phyloP scores from a whole-genome alignment of 2,329 filamentous ascomycete genomes.

The Paecilomyces variotii region DNA sequence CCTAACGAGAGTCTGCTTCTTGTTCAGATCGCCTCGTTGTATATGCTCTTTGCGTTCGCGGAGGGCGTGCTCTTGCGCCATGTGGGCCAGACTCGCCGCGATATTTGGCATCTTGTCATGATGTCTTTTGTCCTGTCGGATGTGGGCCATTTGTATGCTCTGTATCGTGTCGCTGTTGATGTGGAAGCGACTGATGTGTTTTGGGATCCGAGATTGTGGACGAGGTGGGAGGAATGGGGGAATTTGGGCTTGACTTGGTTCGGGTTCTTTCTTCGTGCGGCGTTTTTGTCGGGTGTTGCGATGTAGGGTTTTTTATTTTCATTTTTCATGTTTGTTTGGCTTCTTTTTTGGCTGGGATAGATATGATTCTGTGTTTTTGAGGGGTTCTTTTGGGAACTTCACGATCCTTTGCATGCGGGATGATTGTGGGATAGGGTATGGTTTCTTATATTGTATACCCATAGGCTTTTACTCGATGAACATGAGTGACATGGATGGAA shows the following conservation, averaged over 20 bases:
- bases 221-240: background rate
- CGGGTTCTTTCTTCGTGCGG: background rate
- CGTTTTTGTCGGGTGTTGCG: background rate
- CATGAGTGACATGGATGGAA: background rate
- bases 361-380: background rate
- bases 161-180: background rate
- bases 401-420: background rate
- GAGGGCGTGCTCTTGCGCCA: background rate
- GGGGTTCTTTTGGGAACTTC: background rate
- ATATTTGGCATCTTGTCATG: background rate
- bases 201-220: background rate
- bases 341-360: background rate
- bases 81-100: background rate
- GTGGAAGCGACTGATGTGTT: background rate
- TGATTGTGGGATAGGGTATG: background rate
- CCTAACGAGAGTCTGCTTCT: background rate
- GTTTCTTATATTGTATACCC: background rate
- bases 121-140: background rate
- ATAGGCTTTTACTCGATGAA: background rate
- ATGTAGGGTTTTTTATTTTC: background rate
- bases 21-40: background rate
- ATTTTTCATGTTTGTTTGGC: background rate
- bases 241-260: background rate
- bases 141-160: background rate
- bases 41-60: background rate